Evolutionary conservation across 1,284 basidiomycete species (phyloP), one percentile per base, ranked within the genome.

Genomic region (Hemileia vastatrix): DNA sequence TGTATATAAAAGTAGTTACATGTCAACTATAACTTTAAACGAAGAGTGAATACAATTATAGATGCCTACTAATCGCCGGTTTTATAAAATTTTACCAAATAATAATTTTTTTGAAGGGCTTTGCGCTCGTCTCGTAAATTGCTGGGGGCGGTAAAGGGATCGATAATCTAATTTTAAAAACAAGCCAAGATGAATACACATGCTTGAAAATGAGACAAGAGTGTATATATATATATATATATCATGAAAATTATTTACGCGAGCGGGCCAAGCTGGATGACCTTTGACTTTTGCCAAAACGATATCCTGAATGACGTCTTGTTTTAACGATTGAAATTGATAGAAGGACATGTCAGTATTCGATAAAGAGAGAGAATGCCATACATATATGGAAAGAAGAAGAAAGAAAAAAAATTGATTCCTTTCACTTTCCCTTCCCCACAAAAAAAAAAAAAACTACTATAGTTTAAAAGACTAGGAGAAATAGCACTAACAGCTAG

Each of bases 271-370:
- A 31, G 87, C 82, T 11, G 94, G 90, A 79, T 82, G 97, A 13
- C 94, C 93, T 78, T 88, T 88, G 73, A 98, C 80, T 80, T 95
- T 92, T 44, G 84, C 90, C 64, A 96, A 83, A 33, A 97, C 91
- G 70, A 91, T 81, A 75, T 95, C 91, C 8, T 27, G 43, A 27
- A 45, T 11, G 11, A 8, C 4, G 8, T 56, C 54, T 47, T 21
- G 11, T n/a, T n/a, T n/a, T n/a, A n/a, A n/a, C n/a, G n/a, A n/a
- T n/a, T n/a, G n/a, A n/a, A n/a, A n/a, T n/a, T n/a, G n/a, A n/a
- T n/a, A n/a, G n/a, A n/a, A n/a, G n/a, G n/a, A n/a, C n/a, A n/a
- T n/a, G n/a, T n/a, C n/a, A n/a, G n/a, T n/a, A n/a, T n/a, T n/a
- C n/a, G n/a, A n/a, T n/a, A n/a, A n/a, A n/a, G n/a, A n/a, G n/a